Evolutionary conservation across 2,329 filamentous ascomycete species (phyloP).

Genomic region (Metarhizium sp.): DNA sequence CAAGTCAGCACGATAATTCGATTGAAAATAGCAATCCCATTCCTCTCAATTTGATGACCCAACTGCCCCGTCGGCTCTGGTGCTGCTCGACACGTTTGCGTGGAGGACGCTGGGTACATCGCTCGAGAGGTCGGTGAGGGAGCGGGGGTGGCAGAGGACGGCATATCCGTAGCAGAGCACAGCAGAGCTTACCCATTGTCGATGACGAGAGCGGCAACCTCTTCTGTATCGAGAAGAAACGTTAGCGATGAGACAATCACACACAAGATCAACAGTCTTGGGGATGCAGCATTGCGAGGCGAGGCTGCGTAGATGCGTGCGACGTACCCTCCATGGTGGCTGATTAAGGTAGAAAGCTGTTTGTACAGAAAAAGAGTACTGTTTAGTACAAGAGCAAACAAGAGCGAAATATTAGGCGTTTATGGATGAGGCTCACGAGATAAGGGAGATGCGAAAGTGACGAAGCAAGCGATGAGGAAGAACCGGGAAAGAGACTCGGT

Average conservation of each 20-base stretch:
- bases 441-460: conserved; percentile 1
- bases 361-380: conserved; percentile 9
- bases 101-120: conserved; percentile 4
- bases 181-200: conserved; percentile 95
- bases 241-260: conserved; percentile 29
- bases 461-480: conserved; percentile 10
- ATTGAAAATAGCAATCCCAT: background rate
- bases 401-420: background rate
- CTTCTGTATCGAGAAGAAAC: conserved; percentile 57
- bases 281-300: background rate
- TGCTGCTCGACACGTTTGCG: conserved; percentile 1
- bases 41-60: background rate
- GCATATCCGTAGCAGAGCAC: background rate
- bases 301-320: conserved; percentile 6
- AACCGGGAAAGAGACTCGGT: conserved; percentile 12
- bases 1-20: conserved; percentile 26
- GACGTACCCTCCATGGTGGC: conserved; percentile 48
- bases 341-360: conserved; percentile 31
- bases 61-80: background rate
- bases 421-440: conserved; percentile 14
- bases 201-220: conserved; percentile 99
- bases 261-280: background rate
- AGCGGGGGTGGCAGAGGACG: conserved; percentile 12
- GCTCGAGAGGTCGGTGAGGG: conserved; percentile 25
- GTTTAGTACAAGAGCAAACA: conserved; percentile 3